Percentiles rank a stretch among this genome's conserved stretches.
These are phyloP conservation scores for Hyphochytrium catenoides DNA, from an alignment of 352 stramenopile genomes.

Conservation along the genomic window DNA sequence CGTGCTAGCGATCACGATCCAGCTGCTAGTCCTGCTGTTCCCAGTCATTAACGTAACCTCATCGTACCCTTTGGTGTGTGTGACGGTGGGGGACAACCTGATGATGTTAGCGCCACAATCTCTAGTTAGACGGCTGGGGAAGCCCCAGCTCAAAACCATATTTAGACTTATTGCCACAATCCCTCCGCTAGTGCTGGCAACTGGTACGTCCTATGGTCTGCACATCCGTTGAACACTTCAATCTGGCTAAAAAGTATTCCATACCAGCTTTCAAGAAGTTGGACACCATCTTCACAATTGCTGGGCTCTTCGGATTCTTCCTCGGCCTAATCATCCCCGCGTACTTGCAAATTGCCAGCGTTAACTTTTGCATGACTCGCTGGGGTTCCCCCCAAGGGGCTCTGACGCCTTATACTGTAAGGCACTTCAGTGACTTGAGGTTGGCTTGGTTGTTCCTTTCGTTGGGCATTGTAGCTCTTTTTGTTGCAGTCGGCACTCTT, in stretches of 20 bases:
- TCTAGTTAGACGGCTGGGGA: slow-evolving; percentile 23
- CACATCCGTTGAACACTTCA: too few relatives aligned
- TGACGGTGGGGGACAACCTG: slow-evolving; percentile 58
- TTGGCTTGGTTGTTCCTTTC: too few relatives aligned
- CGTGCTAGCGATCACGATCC: slow-evolving; percentile 23
- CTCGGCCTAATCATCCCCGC: slow-evolving; percentile 43
- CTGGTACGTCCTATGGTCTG: too few relatives aligned
- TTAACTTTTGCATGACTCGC: slow-evolving; percentile 37
- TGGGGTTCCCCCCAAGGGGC: slow-evolving; percentile 33
- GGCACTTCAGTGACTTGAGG: slow-evolving; percentile 35
- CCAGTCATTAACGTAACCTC: slow-evolving; percentile 55
- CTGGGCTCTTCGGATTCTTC: slow-evolving; percentile 44
- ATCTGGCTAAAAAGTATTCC: too few relatives aligned
- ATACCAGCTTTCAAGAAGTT: slow-evolving; percentile 60
- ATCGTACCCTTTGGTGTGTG: slow-evolving; percentile 50
- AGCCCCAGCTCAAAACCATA: slow-evolving; percentile 19
- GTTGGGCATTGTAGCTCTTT: too few relatives aligned
- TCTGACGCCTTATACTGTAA: slow-evolving; percentile 38
- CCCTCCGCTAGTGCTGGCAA: slow-evolving; percentile 35
- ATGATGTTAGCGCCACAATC: slow-evolving; percentile 39
- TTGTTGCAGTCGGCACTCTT: too few relatives aligned
- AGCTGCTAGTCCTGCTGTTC: slow-evolving; percentile 52
- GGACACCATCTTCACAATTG: slow-evolving; percentile 52
- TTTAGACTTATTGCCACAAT: slow-evolving; percentile 31
- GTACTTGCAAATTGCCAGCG: slow-evolving; percentile 56